phyloP scores from a whole-genome alignment of 345 rosid species.

The Dipteronia sinensis region DNA sequence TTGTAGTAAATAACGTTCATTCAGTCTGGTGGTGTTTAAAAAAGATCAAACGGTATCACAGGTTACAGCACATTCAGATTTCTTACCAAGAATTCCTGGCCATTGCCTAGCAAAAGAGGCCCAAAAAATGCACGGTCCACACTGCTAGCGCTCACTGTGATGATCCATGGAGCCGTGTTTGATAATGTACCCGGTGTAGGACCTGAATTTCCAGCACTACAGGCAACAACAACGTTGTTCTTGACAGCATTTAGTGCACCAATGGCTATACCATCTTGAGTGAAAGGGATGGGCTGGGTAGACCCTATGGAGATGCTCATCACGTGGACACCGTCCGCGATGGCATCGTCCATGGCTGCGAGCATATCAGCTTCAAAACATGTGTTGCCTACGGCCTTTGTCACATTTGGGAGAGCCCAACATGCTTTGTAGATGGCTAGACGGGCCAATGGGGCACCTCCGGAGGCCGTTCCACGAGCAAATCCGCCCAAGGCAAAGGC shows the following conservation, averaged over 20 bases:
- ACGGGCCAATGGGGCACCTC: slow-evolving; percentile 80
- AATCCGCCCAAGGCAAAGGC: slow-evolving; percentile 64
- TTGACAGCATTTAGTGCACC: slow-evolving; percentile 69
- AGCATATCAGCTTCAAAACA: slow-evolving; percentile 74
- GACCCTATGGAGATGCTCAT: slow-evolving; percentile 73
- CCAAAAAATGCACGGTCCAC: slow-evolving; percentile 60
- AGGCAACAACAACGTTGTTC: slow-evolving; percentile 60
- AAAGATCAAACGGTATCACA: background rate
- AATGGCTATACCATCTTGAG: slow-evolving; percentile 51
- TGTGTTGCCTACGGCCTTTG: slow-evolving; percentile 45
- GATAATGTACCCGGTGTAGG: slow-evolving; percentile 63
- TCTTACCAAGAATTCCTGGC: slow-evolving; percentile 44
- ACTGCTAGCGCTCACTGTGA: slow-evolving; percentile 80
- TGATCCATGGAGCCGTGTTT: slow-evolving; percentile 75
- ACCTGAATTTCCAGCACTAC: slow-evolving; percentile 75
- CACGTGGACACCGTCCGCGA: slow-evolving; percentile 73
- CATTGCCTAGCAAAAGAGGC: slow-evolving; percentile 55
- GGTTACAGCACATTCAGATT: background rate
- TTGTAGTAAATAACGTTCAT: too few species aligned
- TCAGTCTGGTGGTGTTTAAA: too few species aligned
- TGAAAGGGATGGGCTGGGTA: slow-evolving; percentile 3
- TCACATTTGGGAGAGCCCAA: slow-evolving; percentile 63
- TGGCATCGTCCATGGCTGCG: slow-evolving; percentile 83
- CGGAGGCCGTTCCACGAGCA: slow-evolving; percentile 67
- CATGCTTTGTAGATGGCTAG: slow-evolving; percentile 82